Percentiles rank a stretch among this genome's conserved stretches.
Conservation (phyloP, 1,284 basidiomycete species). For the Singerocomus rubriflavus region DNA sequence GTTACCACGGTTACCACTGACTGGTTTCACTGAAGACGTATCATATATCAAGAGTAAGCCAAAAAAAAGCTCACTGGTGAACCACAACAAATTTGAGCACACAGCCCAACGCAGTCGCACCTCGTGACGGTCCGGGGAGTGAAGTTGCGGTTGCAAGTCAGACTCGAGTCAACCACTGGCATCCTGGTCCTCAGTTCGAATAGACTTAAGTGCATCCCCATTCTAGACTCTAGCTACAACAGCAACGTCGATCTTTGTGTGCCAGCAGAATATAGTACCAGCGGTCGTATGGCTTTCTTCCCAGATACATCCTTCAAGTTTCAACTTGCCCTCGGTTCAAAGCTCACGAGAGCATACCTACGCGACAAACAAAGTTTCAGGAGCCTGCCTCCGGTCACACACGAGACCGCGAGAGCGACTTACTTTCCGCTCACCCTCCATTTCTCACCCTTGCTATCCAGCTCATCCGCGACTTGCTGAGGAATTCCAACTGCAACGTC, state of each 20-base stretch:
- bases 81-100: no score
- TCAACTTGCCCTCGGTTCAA: constrained; percentile 20
- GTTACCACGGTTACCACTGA: no score
- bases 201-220: neutral
- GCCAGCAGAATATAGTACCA: neutral
- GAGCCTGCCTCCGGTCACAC: neutral
- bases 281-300: neutral
- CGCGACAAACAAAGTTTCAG: neutral
- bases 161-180: no score
- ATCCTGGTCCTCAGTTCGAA: neutral
- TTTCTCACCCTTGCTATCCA: constrained; percentile 67
- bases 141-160: no score
- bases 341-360: constrained; percentile 34
- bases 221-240: neutral
- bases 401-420: constrained; percentile 29
- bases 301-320: neutral
- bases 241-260: neutral
- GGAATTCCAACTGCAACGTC: constrained; percentile 87
- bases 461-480: constrained; percentile 57
- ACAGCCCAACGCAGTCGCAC: no score
- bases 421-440: constrained; percentile 85
- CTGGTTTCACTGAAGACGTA: no score
- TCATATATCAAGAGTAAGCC: no score
- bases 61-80: no score
- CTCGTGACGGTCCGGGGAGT: no score